These are phyloP conservation scores for Nymphaea colorata DNA, from an alignment of 164 flowering plant genomes.

Conservation along the genomic window DNA sequence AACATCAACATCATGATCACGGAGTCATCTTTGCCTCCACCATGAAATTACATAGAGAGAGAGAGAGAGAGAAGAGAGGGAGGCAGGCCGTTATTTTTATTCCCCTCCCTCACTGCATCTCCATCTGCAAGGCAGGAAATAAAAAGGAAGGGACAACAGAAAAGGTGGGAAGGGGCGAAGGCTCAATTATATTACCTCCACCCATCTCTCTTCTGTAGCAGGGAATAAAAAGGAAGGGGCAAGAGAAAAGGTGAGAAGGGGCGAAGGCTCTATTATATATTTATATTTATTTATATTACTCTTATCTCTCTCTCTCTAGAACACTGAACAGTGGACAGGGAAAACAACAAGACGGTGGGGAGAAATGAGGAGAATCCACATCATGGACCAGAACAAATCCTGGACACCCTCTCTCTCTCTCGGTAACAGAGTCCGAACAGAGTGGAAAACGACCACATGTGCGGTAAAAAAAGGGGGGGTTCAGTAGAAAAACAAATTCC, in stretches of 20 bases:
- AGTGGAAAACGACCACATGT: background rate
- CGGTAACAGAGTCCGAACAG: constrained; percentile 1
- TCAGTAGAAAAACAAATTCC: background rate
- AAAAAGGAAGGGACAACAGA: background rate
- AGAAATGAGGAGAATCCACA: constrained; percentile 5
- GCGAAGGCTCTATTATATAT: background rate
- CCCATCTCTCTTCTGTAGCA: background rate
- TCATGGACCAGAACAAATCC: constrained; percentile 4
- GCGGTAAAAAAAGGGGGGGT: background rate
- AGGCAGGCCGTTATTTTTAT: background rate
- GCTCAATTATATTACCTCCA: background rate
- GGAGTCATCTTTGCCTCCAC: constrained; percentile 12
- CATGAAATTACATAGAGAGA: constrained; percentile 1
- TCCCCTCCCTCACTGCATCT: background rate
- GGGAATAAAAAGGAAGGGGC: background rate
- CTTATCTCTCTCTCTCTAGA: background rate
- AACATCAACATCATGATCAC: constrained; percentile 7
- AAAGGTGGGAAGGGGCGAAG: background rate
- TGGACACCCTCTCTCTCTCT: background rate
- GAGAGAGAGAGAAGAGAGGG: background rate
- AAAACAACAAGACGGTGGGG: constrained; percentile 13
- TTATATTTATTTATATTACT: constrained; percentile 7
- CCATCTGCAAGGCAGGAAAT: background rate
- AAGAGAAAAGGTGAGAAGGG: too few species aligned
- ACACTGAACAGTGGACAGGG: constrained; percentile 7